A percentile compares a stretch with the other conserved stretches of the same genome.
These are phyloP conservation scores for Termitomyces sp. DNA, from an alignment of 768 basidiomycete species.

Conservation along the genomic window DNA sequence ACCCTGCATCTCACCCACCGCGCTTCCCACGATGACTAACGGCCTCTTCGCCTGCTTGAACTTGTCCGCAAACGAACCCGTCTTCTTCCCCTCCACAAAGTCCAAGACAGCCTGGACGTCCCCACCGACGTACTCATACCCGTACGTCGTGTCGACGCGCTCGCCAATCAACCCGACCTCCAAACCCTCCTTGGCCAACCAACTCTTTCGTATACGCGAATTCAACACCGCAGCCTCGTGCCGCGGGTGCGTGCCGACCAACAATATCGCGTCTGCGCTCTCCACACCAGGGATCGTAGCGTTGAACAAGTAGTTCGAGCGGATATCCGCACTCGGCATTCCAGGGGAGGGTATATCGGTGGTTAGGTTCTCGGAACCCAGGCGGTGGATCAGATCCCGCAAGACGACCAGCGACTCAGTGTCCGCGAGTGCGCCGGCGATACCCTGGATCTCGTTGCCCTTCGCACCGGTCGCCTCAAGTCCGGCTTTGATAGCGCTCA, in stretches of 20 bases:
- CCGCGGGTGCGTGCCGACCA: slow-evolving; percentile 94
- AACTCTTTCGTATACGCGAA: slow-evolving; percentile 93
- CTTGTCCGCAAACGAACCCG: background rate
- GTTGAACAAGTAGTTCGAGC: slow-evolving; percentile 97
- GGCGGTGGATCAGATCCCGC: slow-evolving; percentile 87
- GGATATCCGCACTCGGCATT: slow-evolving; percentile 79
- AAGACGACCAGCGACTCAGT: slow-evolving; percentile 90
- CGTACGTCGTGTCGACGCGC: slow-evolving; percentile 86
- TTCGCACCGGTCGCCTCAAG: slow-evolving; percentile 73
- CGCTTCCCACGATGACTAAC: slow-evolving; percentile 89
- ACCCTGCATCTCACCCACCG: slow-evolving; percentile 79
- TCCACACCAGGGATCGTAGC: slow-evolving; percentile 87
- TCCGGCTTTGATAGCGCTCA: slow-evolving; percentile 74
- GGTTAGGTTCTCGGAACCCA: slow-evolving; percentile 91
- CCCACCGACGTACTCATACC: slow-evolving; percentile 85
- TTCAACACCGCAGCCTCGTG: slow-evolving; percentile 98
- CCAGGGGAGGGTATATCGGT: slow-evolving; percentile 60
- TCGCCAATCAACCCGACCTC: slow-evolving; percentile 91
- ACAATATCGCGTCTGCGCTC: slow-evolving; percentile 84
- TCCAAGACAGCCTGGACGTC: slow-evolving; percentile 69
- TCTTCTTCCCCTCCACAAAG: slow-evolving; percentile 70
- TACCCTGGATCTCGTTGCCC: slow-evolving; percentile 90
- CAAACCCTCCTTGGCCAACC: slow-evolving; percentile 72
- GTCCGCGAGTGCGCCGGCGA: slow-evolving; percentile 91
- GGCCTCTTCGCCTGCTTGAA: slow-evolving; percentile 89